Conservation (phyloP, 441 rosid genomes). For the Aleurites moluccanus region DNA sequence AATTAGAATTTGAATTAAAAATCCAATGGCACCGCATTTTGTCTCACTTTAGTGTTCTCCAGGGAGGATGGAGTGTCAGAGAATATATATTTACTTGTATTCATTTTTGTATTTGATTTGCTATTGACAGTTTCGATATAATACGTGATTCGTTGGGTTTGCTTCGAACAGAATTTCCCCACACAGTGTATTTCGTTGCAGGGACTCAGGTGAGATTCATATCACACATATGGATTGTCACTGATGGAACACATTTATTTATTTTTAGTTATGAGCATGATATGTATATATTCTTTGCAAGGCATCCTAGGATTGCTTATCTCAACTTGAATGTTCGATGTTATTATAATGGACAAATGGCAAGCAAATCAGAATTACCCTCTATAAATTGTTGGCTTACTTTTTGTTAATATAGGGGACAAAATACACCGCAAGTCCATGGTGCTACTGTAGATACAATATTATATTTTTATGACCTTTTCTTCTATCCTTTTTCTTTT, state of each 20-base stretch:
- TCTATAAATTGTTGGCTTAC: not conserved
- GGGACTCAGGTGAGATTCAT: slow-evolving; percentile 75
- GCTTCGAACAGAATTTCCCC: slow-evolving; percentile 86
- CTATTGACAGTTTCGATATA: slow-evolving; percentile 72
- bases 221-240: not conserved
- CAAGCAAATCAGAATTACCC: not conserved
- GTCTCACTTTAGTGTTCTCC: not conserved
- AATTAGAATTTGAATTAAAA: not conserved
- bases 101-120: not conserved
- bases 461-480: not conserved
- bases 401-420: not conserved
- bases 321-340: not conserved
- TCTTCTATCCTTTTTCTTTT: not conserved
- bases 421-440: not conserved
- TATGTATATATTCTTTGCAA: not conserved
- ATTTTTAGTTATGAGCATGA: not conserved
- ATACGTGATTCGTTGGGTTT: slow-evolving; percentile 80
- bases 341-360: not conserved
- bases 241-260: not conserved
- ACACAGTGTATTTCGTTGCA: slow-evolving; percentile 74
- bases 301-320: not conserved
- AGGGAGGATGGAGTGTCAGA: not conserved
- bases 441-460: not conserved
- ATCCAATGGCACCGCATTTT: not conserved
- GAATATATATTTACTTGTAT: not conserved